Evolutionary conservation across 192 early-diverging fungal species (phyloP), one percentile per base, ranked within the genome.

Genomic region (Fimicolochytrium jonesii): DNA sequence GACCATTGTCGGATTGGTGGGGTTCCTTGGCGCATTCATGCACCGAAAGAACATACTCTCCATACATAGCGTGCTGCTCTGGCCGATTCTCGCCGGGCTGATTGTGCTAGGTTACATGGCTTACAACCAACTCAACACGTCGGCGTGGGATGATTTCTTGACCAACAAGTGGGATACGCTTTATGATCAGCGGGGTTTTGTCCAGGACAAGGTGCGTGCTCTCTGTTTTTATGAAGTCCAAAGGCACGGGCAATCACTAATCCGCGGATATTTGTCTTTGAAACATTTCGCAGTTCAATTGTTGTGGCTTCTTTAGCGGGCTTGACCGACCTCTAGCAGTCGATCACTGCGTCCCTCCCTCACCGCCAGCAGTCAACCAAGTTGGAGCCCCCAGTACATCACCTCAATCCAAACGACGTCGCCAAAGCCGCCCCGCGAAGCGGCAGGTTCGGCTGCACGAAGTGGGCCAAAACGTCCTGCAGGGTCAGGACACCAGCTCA

Each of bases 11-110:
- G 69, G 69, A 6, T 28, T 66, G 22, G 6, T 70, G 7, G 69
- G 69, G 2, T 70, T 66, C 48, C 25, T 70, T n/a, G 69, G 69
- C 13, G 69, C 69, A 9, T 70, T 70, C 49, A 35, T 43, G 29
- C 69, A 70, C 51, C 50, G 53, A 3, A 70, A 70, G 31, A 4
- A 20, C 10, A 35, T 65, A 10, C 4, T 70, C 6, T 25, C 52
- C n/a, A 57, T 58, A 6, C 46, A 66, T 35, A 44, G 23, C 31
- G 31, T 66, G n/a, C 48, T 70, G 18, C 26, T 58, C 6, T 70
- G 69, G 69, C 62, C 63, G 15, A 39, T 70, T 4, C 18, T 70
- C 11, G 42, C 30, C 11, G 59, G 29, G 9, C 15, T 25, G n/a
- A 46, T 69, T 13, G 67, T 63, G 15, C 6, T 36, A 13, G 69